phyloP scores from a whole-genome alignment of 1,284 basidiomycete genomes.

The Austroboletus rostrupii region DNA sequence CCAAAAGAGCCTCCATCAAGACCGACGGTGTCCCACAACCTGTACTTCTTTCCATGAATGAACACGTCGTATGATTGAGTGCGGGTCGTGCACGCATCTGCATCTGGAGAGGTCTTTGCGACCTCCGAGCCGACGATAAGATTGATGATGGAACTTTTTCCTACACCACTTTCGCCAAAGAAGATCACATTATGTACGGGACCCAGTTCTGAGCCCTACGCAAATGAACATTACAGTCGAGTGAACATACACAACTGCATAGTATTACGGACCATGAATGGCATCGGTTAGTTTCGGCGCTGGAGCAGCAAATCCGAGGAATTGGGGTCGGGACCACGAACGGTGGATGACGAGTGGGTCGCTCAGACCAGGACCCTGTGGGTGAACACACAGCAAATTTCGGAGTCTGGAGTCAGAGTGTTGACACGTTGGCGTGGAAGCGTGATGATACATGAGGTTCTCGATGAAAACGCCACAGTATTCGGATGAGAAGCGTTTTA shows the following conservation, averaged over 20 bases:
- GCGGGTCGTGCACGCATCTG: constrained; percentile 25
- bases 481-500: not conserved
- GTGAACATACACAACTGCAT: not conserved
- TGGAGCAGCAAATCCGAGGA: not conserved
- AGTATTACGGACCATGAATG: constrained; percentile 19
- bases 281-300: not conserved
- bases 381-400: not conserved
- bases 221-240: not conserved
- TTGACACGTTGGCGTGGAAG: constrained; percentile 14
- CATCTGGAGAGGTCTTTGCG: constrained; percentile 29
- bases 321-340: not conserved
- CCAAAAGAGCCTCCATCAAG: constrained; percentile 29
- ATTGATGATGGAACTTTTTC: constrained; percentile 33
- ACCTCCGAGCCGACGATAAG: constrained; percentile 21
- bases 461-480: constrained; percentile 1
- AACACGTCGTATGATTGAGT: constrained; percentile 16
- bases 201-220: constrained; percentile 7
- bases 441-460: constrained; percentile 3
- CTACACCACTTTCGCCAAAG: constrained; percentile 31
- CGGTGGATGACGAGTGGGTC: not conserved
- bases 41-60: constrained; percentile 19
- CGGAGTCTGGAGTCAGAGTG: constrained; percentile 1
- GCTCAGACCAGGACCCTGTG: not conserved
- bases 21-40: constrained; percentile 32
- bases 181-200: constrained; percentile 26